Evolutionary conservation across 257 asterid species (phyloP), one percentile per base, ranked within the genome.

Genomic region (Misopates orontium): DNA sequence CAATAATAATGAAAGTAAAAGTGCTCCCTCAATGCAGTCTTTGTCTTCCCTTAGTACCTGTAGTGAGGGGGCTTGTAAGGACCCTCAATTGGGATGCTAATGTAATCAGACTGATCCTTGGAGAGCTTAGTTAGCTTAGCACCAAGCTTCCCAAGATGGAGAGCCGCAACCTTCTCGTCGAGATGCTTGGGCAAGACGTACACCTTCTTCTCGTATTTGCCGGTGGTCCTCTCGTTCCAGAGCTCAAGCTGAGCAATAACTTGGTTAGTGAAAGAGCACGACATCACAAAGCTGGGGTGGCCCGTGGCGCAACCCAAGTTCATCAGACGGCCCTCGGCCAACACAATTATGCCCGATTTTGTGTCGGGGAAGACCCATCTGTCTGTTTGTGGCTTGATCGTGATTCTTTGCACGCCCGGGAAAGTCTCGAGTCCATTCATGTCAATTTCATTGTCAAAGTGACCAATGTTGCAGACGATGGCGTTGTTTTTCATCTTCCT

Each of bases 261-360:
- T 36, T 59, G 64, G 64, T 59, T 59, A 4, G 64, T 59, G 64
- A 59, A 59, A 5, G 64, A 59, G 48, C 64, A 59, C 9, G 64
- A 59, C 64, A 59, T 59, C 1, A 59, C 64, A 18, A 59, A 59
- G 64, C 64, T 59, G 10, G 64, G 64, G 22, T 59, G 64, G 8
- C 64, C 64, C 13, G 64, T 59, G 13, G 64, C 64, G 32, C 64
- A 59, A 28, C 64, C 64, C 64, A 15, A 16, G 51, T 45, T 45
- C 51, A 45, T 45, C 19, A 45, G 18, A 45, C 51, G 51, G 15
- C 51, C 51, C 51, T 45, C 51, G 18, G 64, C 64, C 64, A 59
- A 59, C 13, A 59, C 47, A 28, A 59, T 59, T 21, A 59, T 32
- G 25, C 64, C 64, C 10, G 64, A 15, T 20, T 59, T 59, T 14